Conservation (phyloP, 192 early-diverging fungal species). For the Podila verticillata region DNA sequence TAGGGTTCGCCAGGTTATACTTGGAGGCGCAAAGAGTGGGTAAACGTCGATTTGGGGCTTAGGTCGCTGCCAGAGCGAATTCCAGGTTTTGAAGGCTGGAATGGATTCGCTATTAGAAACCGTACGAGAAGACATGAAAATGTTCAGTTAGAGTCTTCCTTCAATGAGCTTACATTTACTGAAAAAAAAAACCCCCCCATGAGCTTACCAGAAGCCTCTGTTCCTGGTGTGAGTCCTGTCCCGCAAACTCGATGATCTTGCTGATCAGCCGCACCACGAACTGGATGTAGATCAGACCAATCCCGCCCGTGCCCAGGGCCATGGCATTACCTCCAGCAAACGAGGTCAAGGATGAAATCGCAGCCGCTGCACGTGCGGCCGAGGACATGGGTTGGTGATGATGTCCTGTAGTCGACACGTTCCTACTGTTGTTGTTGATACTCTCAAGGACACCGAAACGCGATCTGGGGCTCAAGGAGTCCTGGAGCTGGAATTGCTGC, state of each 20-base stretch:
- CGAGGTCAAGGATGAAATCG: conserved; percentile 24
- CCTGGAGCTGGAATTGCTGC: neutral
- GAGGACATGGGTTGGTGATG: neutral
- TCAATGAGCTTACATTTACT: neutral
- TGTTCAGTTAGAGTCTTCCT: neutral
- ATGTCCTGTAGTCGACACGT: neutral
- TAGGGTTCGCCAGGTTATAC: neutral
- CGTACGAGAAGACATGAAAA: neutral
- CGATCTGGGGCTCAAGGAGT: too few relatives aligned
- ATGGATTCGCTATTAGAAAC: conserved; percentile 31
- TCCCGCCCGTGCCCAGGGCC: conserved; percentile 39
- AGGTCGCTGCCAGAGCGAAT: conserved; percentile 10
- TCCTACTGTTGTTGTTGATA: neutral
- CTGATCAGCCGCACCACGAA: conserved; percentile 41
- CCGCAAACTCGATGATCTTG: conserved; percentile 48
- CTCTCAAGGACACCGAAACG: neutral
- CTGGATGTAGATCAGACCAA: conserved; percentile 44
- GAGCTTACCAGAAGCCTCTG: conserved; percentile 35
- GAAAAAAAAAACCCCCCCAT: neutral
- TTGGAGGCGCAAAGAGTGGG: neutral
- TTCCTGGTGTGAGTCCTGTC: conserved; percentile 36
- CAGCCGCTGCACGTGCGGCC: conserved; percentile 25
- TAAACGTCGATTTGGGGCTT: neutral
- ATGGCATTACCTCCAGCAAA: conserved; percentile 39
- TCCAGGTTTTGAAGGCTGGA: conserved; percentile 45